Base-by-base conservation (phyloP, 1,139 yeast genomes). In the Saccharomycopsis crataegensis region DNA sequence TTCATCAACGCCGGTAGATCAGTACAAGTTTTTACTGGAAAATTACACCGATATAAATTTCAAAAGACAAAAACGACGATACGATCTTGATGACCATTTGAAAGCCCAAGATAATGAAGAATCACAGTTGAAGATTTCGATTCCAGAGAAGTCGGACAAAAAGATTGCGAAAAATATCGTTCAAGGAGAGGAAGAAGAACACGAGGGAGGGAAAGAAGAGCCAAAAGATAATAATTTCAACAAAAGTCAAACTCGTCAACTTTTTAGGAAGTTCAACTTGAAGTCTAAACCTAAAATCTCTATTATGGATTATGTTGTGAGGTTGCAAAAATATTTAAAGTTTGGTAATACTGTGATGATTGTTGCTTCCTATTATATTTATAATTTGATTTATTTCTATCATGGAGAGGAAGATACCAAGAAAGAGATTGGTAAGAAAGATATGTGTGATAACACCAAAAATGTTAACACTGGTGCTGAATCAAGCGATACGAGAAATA, bases 361-460 rank as follows among this genome's bases (percentile, higher is more conserved):
- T 8, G 32, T 56, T 37, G 49, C 59, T 17, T 49, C 56, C 7
- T 55, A 50, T 33, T 57, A 57, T 36, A 53, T 57, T 17, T 44
- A 46, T 22, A 49, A 42, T 5, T 43, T 57, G 33, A 40, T 47
- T 16, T 48, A 44, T 22, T 22, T 22, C 28, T 22, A 22, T 22
- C 28, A 22, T 4, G 28, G 28, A 22, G 28, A 22, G 4, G 28
- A 22, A 22, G 28, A 22, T 3, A 22, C 2, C 28, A 22, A 22
- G 28, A 2, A 22, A 22, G 9, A 14, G 17, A 22, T 37, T 7
- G 11, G 14, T 2, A 41, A 36, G 5, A n/a, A 11, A 11, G 40
- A 36, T 36, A 4, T n/a, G 14, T 31, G 16, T 46, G 43, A 34
- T 34, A 36, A 37, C 14, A 4, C 28, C 4, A 2, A 22, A 22